Evolutionary conservation across 768 basidiomycete species (phyloP), one percentile per base, ranked within the genome.

Genomic region (Mrakia frigida): DNA sequence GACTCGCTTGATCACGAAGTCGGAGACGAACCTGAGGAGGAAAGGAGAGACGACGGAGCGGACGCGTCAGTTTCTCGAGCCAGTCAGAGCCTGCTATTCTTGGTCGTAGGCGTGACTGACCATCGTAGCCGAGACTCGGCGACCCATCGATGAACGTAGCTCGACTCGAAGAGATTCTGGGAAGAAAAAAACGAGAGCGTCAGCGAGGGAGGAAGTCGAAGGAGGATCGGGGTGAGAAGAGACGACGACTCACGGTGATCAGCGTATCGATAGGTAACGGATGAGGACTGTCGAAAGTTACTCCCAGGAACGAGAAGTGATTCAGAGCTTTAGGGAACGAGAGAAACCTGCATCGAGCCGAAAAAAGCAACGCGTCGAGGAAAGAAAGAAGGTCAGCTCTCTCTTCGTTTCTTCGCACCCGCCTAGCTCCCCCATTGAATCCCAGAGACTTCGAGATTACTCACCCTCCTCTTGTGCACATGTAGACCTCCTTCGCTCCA

Each of bases 291-390:
- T 85, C 82, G 78, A 85, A 85, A 14, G 81, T 83, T 9, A 77
- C 68, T 3, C 89, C 89, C 71, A 89, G 82, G 7, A 90, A 80
- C 53, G 85, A 83, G 76, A 90, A 89, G 79, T 88, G 87, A 80
- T 89, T 88, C 84, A 89, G 79, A 11, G 86, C 86, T 78, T 89
- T 89, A 0, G 89, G 89, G 80, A 89, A 88, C 0, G 87, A 87
- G 11, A 89, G 81, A 79, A 89, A 89, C 25, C 87, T 80, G 78
- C 23, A 0, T 7, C 23, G 23, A 21, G 28, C 11, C n/a, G 52
- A 59, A 46, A 65, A 11, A 23, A 23, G 50, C 56, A 25, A 56
- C 25, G 23, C 56, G 28, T 25, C 28, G 25, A 28, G 2, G 25
- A 28, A 56, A 25, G 43, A 25, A 7, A 56, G 1, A 46, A 46